Conservation (phyloP, 257 asterid genomes). For the Salvia miltiorrhiza region DNA sequence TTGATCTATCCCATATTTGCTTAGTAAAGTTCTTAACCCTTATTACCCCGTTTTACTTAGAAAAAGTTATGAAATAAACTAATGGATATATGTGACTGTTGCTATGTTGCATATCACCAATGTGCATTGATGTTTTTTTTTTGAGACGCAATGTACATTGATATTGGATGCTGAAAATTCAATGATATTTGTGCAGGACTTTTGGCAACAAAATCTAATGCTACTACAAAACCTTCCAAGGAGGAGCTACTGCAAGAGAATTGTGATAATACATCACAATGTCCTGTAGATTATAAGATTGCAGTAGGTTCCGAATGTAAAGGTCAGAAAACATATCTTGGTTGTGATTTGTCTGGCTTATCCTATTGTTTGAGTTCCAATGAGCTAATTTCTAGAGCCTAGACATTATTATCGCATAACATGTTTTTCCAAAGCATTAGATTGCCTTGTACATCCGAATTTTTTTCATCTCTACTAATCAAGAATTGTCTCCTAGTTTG, state of each 20-base stretch:
- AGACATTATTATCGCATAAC: not conserved
- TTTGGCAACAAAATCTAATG: slow-evolving; percentile 24
- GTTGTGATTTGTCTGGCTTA: not conserved
- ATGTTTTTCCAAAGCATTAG: not conserved
- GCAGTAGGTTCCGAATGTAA: slow-evolving; percentile 23
- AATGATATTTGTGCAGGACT: slow-evolving; percentile 32
- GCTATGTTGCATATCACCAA: not conserved
- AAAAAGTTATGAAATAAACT: not conserved
- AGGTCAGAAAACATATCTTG: slow-evolving; percentile 36
- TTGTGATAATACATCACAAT: slow-evolving; percentile 21
- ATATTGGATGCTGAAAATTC: slow-evolving; percentile 2
- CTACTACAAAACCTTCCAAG: slow-evolving; percentile 17
- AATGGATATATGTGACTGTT: not conserved
- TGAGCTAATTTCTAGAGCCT: not conserved
- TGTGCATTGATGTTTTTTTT: not conserved
- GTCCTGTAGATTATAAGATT: slow-evolving; percentile 20
- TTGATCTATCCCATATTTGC: not conserved
- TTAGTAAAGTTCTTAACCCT: not conserved
- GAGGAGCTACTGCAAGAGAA: slow-evolving; percentile 30
- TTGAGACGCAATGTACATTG: not conserved
- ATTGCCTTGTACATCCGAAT: not conserved
- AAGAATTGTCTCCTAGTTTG: not conserved
- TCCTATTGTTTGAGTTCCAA: not conserved
- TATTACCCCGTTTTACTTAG: not conserved
- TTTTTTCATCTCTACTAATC: not conserved